Conservation (phyloP, 306 rosid genomes). For the Fagus sylvatica region DNA sequence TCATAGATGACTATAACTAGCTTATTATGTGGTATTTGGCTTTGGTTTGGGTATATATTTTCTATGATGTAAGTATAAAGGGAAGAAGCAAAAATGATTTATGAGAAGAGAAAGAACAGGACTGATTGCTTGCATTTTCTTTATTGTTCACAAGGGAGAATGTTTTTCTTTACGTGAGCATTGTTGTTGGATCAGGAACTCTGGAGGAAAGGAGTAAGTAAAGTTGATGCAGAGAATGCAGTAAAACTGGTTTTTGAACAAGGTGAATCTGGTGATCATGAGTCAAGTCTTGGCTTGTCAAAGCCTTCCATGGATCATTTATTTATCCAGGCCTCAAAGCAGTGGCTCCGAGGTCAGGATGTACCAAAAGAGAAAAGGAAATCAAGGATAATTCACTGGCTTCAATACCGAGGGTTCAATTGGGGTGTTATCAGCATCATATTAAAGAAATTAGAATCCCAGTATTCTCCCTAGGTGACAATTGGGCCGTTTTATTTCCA, state of each 20-base stretch:
- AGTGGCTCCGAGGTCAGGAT: conserved; percentile 67
- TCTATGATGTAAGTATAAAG: neutral
- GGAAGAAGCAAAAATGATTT: neutral
- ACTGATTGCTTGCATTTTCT: neutral
- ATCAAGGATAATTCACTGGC: conserved; percentile 73
- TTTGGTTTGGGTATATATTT: neutral
- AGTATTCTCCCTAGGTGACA: conserved; percentile 45
- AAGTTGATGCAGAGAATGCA: conserved; percentile 69
- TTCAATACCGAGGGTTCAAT: conserved; percentile 74
- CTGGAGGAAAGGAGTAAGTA: conserved; percentile 73
- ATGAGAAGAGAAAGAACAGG: neutral
- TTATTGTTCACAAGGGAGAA: conserved; percentile 10
- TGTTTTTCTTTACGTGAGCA: conserved; percentile 8
- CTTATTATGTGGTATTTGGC: neutral
- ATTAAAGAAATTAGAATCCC: conserved; percentile 58
- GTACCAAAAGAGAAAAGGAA: conserved; percentile 70
- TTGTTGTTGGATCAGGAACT: conserved; percentile 68
- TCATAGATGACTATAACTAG: neutral
- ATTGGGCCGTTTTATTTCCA: conserved; percentile 11
- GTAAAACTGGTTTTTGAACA: conserved; percentile 63
- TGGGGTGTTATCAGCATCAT: conserved; percentile 66
- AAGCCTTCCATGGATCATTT: conserved; percentile 61
- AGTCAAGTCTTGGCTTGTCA: conserved; percentile 40
- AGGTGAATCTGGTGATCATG: conserved; percentile 20
- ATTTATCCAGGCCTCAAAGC: conserved; percentile 76